Base-by-base conservation (phyloP, 2,329 filamentous ascomycete species). In the Sarocladiaceae sp. region DNA sequence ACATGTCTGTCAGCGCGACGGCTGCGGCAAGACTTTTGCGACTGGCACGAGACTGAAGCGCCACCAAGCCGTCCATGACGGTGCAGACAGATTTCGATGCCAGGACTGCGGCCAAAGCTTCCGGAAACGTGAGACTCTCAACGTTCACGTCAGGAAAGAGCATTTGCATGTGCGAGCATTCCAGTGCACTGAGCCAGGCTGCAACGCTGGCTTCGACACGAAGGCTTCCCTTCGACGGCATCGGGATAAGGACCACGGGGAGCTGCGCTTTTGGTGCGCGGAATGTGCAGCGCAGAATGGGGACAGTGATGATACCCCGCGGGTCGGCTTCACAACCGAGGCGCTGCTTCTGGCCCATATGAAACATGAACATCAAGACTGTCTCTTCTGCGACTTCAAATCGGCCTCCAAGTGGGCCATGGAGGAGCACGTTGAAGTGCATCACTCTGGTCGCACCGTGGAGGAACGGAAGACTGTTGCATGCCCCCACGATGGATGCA, bases 121-220 rank as follows among this genome's bases (percentile, higher is more conserved):
- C 62, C 79, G 91, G 49, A 96, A 95, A 64, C 84, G 88, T 59
- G 82, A 88, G 51, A 94, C 89, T 0, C 73, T 96, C 13, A 81
- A 90, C 59, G 82, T 85, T 43, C 91, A 97, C 59, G 78, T 95
- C 50, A 79, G 83, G 44, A 78, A 79, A 9, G 83, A 82, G 11
- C 91, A 97, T 61, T 67, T 91, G 31, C 71, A 82, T 21, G 65
- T 83, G 47, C 79, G 83, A 35, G 80, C 87, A 0, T 95, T 82
- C 55, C 72, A 73, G 4, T 97, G 91, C 61, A 68, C 71, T 1
- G 71, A 83, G 46, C 55, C 56, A 13, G 59, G 55, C 34, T 96
- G 91, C 55, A 64, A 67, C 1, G 75, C 77, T 48, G 43, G 33
- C 2, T 96, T 93, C 56, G 82, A 91, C 50, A 86, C 81, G 2